Evolutionary conservation across 306 rosid genomes (phyloP), one percentile per base, ranked within the genome.

Genomic region (Begonia masoniana): DNA sequence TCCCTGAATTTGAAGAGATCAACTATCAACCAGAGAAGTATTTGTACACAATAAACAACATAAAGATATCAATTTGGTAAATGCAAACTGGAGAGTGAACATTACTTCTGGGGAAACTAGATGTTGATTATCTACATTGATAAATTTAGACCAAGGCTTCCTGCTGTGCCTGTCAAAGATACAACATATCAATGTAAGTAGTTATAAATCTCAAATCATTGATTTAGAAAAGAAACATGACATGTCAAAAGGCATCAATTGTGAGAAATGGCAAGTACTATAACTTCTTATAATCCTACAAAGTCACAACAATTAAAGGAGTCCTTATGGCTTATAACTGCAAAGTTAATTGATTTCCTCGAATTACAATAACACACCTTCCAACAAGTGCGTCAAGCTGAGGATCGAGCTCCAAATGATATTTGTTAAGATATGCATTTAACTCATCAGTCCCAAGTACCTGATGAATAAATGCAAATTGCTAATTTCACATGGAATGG

Each of bases 91-190:
- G 36, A 15, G 11, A 48, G 43, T 12, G 21, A 31, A 55, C 49
- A 43, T 64, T 55, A 91, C 99, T 96, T 91, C 99, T 10, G 93
- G 88, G 52, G 99, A 91, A 62, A 91, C 96, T 50, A 86, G 84
- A 68, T 81, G 96, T 76, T 91, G 99, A 68, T 91, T 91, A 73
- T 91, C 96, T 48, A 88, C 74, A 68, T 86, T 85, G 41, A 91
- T 81, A 66, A 91, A 91, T 72, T 83, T 91, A 15, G 93, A 81
- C 99, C 95, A 91, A 10, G 96, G 99, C 71, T 86, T 91, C 78
- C 94, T 76, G 77, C 93, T 91, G 74, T 91, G 99, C 82, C 99
- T 86, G 94, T 69, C 71, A 55, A 47, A 9, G 26, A 26, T 13
- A 45, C 15, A 10, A 45, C 5, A 45, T 45, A 45, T 43, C 12